These are phyloP conservation scores for Karstenula rhodostoma DNA, from an alignment of 2,329 filamentous ascomycete genomes.

Conservation along the genomic window DNA sequence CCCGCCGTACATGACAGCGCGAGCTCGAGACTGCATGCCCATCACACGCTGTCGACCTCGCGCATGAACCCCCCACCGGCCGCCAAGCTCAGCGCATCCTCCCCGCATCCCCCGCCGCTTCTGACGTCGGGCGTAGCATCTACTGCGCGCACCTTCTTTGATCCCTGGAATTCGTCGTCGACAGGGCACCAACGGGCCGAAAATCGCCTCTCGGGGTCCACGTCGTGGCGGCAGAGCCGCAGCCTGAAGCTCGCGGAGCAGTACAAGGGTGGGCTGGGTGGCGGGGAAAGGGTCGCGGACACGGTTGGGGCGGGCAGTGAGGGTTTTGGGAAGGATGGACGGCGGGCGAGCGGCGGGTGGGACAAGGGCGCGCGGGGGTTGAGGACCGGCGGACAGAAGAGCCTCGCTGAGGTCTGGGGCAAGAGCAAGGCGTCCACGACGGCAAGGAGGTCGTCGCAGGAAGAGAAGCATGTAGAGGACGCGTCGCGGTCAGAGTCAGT, in stretches of 20 bases:
- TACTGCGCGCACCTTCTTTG: slow-evolving; percentile 56
- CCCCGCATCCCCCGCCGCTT: not conserved
- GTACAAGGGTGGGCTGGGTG: slow-evolving; percentile 66
- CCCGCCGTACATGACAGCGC: slow-evolving; percentile 1
- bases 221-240: slow-evolving; percentile 76
- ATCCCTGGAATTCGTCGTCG: slow-evolving; percentile 76
- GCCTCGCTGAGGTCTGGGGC: slow-evolving; percentile 38
- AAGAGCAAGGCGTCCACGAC: slow-evolving; percentile 25
- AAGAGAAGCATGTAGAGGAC: slow-evolving; percentile 10
- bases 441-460: slow-evolving; percentile 16
- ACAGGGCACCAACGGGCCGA: slow-evolving; percentile 83
- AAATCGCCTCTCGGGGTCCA: slow-evolving; percentile 67
- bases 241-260: slow-evolving; percentile 74
- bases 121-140: slow-evolving; percentile 20
- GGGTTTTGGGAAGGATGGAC: slow-evolving; percentile 60
- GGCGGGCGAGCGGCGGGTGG: slow-evolving; percentile 62
- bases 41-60: slow-evolving; percentile 6
- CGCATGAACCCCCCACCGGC: not conserved
- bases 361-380: slow-evolving; percentile 58
- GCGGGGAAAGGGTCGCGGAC: slow-evolving; percentile 68
- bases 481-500: not conserved
- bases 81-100: not conserved
- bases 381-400: slow-evolving; percentile 55
- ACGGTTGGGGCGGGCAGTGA: slow-evolving; percentile 70
- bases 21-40: slow-evolving; percentile 7